Evolutionary conservation across 2,329 filamentous ascomycete species (phyloP).

Genomic region (Penicillium sclerotigenum): DNA sequence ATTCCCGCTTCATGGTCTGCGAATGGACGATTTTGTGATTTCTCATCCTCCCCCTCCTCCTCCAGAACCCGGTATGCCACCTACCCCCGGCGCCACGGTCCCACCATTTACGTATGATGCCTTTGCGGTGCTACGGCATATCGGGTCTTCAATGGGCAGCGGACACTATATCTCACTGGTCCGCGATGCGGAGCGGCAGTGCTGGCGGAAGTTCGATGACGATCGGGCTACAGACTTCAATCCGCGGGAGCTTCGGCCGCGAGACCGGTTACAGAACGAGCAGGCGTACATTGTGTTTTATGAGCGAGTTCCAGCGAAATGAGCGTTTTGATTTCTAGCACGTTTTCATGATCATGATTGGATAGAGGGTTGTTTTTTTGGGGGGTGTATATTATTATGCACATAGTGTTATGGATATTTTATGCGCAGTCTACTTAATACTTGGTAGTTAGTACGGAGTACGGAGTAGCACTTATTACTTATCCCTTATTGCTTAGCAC

Average conservation of each 20-base stretch:
- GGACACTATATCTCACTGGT: constrained; percentile 80
- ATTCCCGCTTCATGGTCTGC: constrained; percentile 71
- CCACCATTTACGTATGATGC: constrained; percentile 73
- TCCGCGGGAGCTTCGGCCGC: constrained; percentile 48
- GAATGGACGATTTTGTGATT: constrained; percentile 60
- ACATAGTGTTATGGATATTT: background rate
- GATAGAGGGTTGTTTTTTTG: constrained; percentile 11
- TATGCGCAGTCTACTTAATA: no score
- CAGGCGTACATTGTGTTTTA: constrained; percentile 67
- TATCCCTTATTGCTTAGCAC: no score
- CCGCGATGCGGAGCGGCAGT: constrained; percentile 55
- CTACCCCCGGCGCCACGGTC: constrained; percentile 45
- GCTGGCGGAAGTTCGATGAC: constrained; percentile 63
- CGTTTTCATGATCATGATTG: constrained; percentile 13
- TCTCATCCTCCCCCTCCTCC: constrained; percentile 41
- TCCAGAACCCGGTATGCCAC: constrained; percentile 46
- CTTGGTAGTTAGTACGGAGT: no score
- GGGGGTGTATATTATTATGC: constrained; percentile 7
- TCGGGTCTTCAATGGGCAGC: constrained; percentile 62
- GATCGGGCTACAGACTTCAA: constrained; percentile 55
- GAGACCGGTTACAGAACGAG: constrained; percentile 58
- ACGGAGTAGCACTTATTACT: no score
- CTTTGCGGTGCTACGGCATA: constrained; percentile 79
- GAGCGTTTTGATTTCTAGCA: constrained; percentile 18
- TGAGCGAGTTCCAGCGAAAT: constrained; percentile 49